Conservation (phyloP, 768 basidiomycete genomes). For the Suillus tomentosus region DNA sequence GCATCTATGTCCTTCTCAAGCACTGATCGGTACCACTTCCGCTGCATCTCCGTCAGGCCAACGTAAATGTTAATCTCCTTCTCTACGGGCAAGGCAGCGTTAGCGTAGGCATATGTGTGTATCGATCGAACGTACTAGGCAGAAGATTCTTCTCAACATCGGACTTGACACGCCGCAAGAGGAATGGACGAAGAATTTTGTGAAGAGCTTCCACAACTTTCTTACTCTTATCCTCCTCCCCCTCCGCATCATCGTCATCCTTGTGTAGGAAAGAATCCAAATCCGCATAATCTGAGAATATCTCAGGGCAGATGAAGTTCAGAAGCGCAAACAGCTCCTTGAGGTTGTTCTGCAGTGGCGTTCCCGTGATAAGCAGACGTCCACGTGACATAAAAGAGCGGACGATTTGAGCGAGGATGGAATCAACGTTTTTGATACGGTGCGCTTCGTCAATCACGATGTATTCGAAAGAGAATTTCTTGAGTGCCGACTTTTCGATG, state of each 20-base stretch:
- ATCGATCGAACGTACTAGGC: slow-evolving; percentile 56
- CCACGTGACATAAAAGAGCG: slow-evolving; percentile 87
- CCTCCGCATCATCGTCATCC: slow-evolving; percentile 66
- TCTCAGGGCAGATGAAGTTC: slow-evolving; percentile 97
- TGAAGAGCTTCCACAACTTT: slow-evolving; percentile 96
- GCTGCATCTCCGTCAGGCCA: slow-evolving; percentile 94
- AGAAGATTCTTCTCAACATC: slow-evolving; percentile 96
- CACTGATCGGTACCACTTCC: slow-evolving; percentile 96
- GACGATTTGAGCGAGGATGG: slow-evolving; percentile 92
- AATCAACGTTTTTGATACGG: slow-evolving; percentile 98
- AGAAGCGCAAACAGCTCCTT: slow-evolving; percentile 92
- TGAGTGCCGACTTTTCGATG: slow-evolving; percentile 89
- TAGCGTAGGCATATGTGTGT: not conserved
- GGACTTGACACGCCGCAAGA: slow-evolving; percentile 90
- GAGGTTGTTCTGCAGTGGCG: slow-evolving; percentile 94
- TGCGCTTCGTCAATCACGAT: slow-evolving; percentile 99
- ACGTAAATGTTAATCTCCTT: slow-evolving; percentile 99
- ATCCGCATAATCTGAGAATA: slow-evolving; percentile 89
- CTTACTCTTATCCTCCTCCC: slow-evolving; percentile 83
- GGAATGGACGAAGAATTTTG: slow-evolving; percentile 94
- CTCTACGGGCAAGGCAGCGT: slow-evolving; percentile 46
- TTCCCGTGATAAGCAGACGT: slow-evolving; percentile 92
- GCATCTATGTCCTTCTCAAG: slow-evolving; percentile 99
- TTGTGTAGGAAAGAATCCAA: slow-evolving; percentile 94
- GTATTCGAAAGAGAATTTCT: slow-evolving; percentile 96